Evolutionary conservation across 495 filamentous ascomycete species (phyloP).

Genomic region (Penicillium arizonense): DNA sequence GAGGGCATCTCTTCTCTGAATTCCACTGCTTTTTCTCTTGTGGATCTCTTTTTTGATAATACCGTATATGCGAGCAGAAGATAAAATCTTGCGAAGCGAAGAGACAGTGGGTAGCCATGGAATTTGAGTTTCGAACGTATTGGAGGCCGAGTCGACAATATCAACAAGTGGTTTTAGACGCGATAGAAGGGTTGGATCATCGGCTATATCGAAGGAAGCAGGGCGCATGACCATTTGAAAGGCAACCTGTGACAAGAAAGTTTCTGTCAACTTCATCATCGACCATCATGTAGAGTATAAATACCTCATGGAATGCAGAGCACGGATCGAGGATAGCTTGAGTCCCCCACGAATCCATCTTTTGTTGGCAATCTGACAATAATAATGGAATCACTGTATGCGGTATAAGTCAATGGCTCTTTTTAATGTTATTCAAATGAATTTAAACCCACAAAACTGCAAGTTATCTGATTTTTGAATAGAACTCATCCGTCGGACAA

Average conservation of each 20-base stretch:
- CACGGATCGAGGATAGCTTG: conserved; percentile 4
- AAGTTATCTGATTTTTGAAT: background rate
- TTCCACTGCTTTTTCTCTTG: background rate
- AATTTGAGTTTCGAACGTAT: background rate
- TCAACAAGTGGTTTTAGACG: conserved; percentile 1
- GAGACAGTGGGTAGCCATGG: background rate
- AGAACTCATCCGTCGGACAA: background rate
- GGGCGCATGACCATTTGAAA: conserved; percentile 2
- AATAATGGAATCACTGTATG: conserved; percentile 6
- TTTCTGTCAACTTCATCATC: background rate
- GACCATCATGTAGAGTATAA: background rate
- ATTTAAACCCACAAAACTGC: background rate
- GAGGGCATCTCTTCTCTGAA: background rate
- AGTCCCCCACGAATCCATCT: background rate
- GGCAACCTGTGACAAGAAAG: background rate
- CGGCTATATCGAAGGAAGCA: conserved; percentile 2
- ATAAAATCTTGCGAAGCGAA: background rate
- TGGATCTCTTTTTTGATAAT: background rate
- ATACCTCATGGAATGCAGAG: conserved; percentile 8
- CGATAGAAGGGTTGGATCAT: background rate
- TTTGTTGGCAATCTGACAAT: conserved; percentile 2
- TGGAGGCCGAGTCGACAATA: background rate
- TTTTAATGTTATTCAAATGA: background rate
- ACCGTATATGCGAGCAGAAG: background rate
- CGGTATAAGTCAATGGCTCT: background rate